Base-by-base conservation (phyloP, 352 stramenopile genomes). In the Phytophthora pini region DNA sequence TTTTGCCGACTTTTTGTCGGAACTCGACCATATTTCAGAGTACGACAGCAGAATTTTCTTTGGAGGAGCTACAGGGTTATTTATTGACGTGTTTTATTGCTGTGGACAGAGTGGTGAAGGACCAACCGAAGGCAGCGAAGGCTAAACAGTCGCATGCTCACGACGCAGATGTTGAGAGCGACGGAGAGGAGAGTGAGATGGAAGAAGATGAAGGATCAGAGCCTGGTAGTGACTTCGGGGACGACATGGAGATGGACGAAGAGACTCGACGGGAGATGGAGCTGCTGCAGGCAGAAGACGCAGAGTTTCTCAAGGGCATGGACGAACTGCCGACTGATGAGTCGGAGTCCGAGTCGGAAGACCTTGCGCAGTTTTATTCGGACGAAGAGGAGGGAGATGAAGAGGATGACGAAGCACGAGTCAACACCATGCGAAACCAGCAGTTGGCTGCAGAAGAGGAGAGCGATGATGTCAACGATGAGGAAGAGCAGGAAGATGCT, bases 261-360 rank as follows among this genome's bases (percentile, higher is more conserved):
- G 84, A 88, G 56, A 94, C 83, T 60, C 82, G 83, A 9, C 75
- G 70, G 3, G 87, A 95, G 67, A 84, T 95, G 71, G 74, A 77
- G 31, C 36, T 93, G 60, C 55, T 95, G 54, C 82, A 92, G 68
- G 72, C 82, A 6, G 87, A 95, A 70, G 87, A 95, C 56, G 84
- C 85, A n/a, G 79, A 87, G 29, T 95, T 95, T 61, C 62, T 95
- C 9, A 73, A 82, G 46, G 87, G 85, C 32, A 92, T 95, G 80
- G 87, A 95, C 49, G 82, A 95, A 50, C 58, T 95, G 50, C 87
- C 87, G 31, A 94, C 87, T 0, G 87, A 95, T 56, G 87, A 95
- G 51, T 90, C 82, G 17, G 85, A 95, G 34, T 71, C 81, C 0
- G 83, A 94, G 26, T 84, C 70, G 31, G 87, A 95, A 27, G 82